Conservation (phyloP, 768 basidiomycete genomes). For the Candolleomyces efflorescens region DNA sequence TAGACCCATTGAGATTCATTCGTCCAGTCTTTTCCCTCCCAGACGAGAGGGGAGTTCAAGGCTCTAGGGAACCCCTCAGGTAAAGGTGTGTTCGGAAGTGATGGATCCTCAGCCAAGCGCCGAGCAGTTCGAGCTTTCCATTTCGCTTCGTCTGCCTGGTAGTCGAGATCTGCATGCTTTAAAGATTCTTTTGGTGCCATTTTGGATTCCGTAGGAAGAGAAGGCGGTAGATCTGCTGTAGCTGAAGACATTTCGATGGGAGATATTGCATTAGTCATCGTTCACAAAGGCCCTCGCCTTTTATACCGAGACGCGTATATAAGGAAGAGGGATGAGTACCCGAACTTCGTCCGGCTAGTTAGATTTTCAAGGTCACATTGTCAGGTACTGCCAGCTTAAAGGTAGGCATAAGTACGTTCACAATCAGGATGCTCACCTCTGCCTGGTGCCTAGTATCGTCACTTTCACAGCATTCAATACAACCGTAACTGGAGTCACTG, state of each 20-base stretch:
- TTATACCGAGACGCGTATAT: background rate
- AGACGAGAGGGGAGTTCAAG: conserved; percentile 33
- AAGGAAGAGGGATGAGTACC: background rate
- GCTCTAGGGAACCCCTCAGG: conserved; percentile 33
- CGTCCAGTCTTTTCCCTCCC: conserved; percentile 41
- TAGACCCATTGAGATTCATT: conserved; percentile 38
- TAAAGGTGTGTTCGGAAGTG: conserved; percentile 22
- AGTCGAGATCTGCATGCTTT: conserved; percentile 31
- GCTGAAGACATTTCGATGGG: background rate
- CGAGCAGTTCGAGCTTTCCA: conserved; percentile 34
- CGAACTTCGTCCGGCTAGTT: background rate
- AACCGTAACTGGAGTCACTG: too few relatives aligned
- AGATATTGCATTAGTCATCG: background rate
- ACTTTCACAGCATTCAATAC: too few relatives aligned
- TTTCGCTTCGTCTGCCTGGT: conserved; percentile 34
- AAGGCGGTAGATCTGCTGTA: background rate
- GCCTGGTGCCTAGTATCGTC: too few relatives aligned
- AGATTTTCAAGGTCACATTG: too few relatives aligned
- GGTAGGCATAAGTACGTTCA: too few relatives aligned
- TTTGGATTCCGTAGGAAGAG: background rate
- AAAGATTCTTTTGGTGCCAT: background rate
- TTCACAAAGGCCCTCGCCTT: background rate
- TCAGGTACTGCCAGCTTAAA: too few relatives aligned
- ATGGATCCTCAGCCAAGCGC: conserved; percentile 30
- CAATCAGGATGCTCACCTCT: too few relatives aligned